Conservation (phyloP, 768 basidiomycete species). For the Coprinellus micaceus region DNA sequence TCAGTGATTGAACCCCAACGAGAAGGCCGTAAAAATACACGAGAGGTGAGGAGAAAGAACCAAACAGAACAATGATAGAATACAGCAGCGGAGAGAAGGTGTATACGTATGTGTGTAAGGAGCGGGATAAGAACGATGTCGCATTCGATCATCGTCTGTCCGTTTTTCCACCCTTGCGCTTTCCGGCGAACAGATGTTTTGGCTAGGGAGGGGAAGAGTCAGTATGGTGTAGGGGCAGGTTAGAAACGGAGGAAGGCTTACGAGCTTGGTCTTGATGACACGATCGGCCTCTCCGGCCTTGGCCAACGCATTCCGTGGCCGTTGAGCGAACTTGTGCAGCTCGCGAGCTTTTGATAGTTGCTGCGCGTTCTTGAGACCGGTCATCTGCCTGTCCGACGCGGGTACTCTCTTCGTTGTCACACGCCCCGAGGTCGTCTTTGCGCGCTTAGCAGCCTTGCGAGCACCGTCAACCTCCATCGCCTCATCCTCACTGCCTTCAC, state of each 20-base stretch:
- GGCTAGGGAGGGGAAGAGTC: constrained; percentile 45
- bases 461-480: constrained; percentile 55
- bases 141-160: constrained; percentile 52
- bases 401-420: constrained; percentile 54
- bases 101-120: constrained; percentile 3
- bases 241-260: constrained; percentile 28
- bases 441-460: constrained; percentile 50
- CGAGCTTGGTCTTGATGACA: constrained; percentile 79
- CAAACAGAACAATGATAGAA: constrained; percentile 5
- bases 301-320: constrained; percentile 82
- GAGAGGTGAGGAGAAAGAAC: constrained; percentile 5
- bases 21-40: neutral
- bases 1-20: too few relatives aligned
- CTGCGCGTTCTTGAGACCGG: constrained; percentile 77
- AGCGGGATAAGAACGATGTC: neutral
- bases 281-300: constrained; percentile 91
- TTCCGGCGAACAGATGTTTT: constrained; percentile 82
- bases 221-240: constrained; percentile 3
- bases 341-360: constrained; percentile 79
- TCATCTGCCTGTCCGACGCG: constrained; percentile 66
- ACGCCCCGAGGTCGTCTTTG: constrained; percentile 59
- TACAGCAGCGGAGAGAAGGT: constrained; percentile 13
- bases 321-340: constrained; percentile 82
- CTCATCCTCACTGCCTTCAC: constrained; percentile 37
- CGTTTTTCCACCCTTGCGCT: constrained; percentile 83